A percentile compares a stretch with the other conserved stretches of the same genome.
Conservation (phyloP, 169 alveolate species). For the Plasmodium billcollinsi region DNA sequence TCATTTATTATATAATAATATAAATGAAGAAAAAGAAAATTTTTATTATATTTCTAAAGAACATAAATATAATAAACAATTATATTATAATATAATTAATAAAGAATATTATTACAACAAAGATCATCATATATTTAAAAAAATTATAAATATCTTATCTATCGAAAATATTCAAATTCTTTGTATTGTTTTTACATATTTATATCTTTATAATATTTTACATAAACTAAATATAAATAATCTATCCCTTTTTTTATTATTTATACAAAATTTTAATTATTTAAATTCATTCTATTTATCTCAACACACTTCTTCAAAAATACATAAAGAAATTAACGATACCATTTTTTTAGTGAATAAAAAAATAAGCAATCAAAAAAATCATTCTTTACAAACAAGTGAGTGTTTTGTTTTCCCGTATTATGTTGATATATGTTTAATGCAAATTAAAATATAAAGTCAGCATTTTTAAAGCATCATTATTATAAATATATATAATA, state of each 20-base stretch:
- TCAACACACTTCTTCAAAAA: slow-evolving; percentile 41
- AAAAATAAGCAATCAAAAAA: neutral
- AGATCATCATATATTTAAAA: slow-evolving; percentile 3
- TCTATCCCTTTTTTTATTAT: slow-evolving; percentile 11
- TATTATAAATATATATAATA: too few species aligned
- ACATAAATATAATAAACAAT: neutral
- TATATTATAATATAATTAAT: neutral
- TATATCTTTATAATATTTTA: slow-evolving; percentile 30
- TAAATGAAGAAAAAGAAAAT: neutral
- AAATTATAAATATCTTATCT: slow-evolving; percentile 9
- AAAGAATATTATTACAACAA: neutral
- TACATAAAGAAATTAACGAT: slow-evolving; percentile 30
- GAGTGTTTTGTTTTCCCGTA: slow-evolving; percentile 58
- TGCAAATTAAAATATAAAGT: neutral
- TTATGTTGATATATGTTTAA: slow-evolving; percentile 38
- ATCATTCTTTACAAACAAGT: slow-evolving; percentile 16
- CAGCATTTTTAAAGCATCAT: neutral
- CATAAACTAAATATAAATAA: slow-evolving; percentile 7
- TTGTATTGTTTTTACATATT: slow-evolving; percentile 36
- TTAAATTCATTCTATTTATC: slow-evolving; percentile 20
- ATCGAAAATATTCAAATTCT: slow-evolving; percentile 47
- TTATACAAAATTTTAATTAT: slow-evolving; percentile 29
- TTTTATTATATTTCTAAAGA: neutral
- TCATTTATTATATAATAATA: neutral
- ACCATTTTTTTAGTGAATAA: slow-evolving; percentile 4